These are phyloP conservation scores for Pseudisothecium myosuroides DNA, from an alignment of 225 moss, liverwort and hornwort genomes.

Conservation along the genomic window DNA sequence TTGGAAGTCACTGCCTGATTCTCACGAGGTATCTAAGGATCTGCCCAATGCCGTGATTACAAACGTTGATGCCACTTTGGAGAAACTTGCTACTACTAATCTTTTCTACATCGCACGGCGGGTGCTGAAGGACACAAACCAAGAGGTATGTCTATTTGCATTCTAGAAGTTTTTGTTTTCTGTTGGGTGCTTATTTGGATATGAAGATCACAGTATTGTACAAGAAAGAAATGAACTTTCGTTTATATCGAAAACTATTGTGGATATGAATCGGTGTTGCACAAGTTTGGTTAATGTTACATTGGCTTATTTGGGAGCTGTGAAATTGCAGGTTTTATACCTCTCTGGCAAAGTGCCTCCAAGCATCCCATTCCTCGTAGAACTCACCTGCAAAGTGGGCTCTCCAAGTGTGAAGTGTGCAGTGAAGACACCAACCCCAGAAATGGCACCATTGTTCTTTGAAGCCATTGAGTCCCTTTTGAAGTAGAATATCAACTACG, in stretches of 20 bases:
- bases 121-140: constrained; percentile 69
- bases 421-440: constrained; percentile 88
- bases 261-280: not conserved
- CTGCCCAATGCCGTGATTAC: constrained; percentile 67
- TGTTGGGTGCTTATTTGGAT: not conserved
- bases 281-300: not conserved
- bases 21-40: constrained; percentile 87
- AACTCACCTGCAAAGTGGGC: constrained; percentile 69
- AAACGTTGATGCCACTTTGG: constrained; percentile 64
- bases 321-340: constrained; percentile 68
- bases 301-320: not conserved
- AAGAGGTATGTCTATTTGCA: constrained; percentile 37
- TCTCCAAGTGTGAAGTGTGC: constrained; percentile 84
- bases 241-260: not conserved
- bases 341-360: constrained; percentile 95
- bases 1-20: constrained; percentile 94
- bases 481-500: constrained; percentile 3
- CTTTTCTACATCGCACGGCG: constrained; percentile 91
- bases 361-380: constrained; percentile 78
- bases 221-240: not conserved
- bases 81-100: constrained; percentile 66
- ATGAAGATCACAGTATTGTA: not conserved
- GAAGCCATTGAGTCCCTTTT: constrained; percentile 76
- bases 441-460: constrained; percentile 96
- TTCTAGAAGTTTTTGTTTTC: not conserved